Evolutionary conservation across 805 yeast genomes (phyloP), one percentile per base, ranked within the genome.

Genomic region (Wickerhamiella galacta): DNA sequence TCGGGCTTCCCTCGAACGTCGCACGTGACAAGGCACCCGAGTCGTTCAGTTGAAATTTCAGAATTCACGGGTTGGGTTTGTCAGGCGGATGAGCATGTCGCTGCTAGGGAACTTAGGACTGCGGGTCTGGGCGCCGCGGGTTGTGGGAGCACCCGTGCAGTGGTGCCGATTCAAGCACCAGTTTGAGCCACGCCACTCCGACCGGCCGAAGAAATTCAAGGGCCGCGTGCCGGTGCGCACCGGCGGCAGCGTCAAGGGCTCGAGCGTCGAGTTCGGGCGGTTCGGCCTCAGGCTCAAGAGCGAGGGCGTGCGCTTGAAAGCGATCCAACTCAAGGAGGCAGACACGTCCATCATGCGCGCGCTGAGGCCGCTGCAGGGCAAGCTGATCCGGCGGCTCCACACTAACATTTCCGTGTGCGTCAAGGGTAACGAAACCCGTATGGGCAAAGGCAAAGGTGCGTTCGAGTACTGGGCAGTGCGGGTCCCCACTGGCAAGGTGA

Each of bases 381-480:
- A 68, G 44, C 61, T 83, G 34, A 74, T 77, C 67, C 75, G 87
- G 45, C 70, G 96, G 51, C 63, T 85, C 36, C 71, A 74, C 32
- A 77, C 94, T 16, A 76, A 79, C 52, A 68, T 82, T 34, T 90
- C 96, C 0, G 93, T 90, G 9, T 83, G 95, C 58, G 72, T 80
- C 40, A 90, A 90, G 61, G 98, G 98, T 61, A 90, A 90, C 56
- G 95, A 90, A 55, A 82, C 95, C 8, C 90, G 98, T 75, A 90
- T 90, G 98, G 98, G 98, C 64, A 90, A 90, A 57, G 98, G 98
- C 63, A 90, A 90, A 59, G 98, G 98, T 58, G 76, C 85, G 0
- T 87, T 90, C 52, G 94, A 82, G 49, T 90, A 82, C 61, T 90
- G 96, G 96, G 92, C 93, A 48, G 79, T 75, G 21, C 72, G 98